A percentile compares a stretch with the other conserved stretches of the same genome.
Evolutionary conservation across 73 alveolate genomes (phyloP).

Genomic region (Symbiodinium natans): DNA sequence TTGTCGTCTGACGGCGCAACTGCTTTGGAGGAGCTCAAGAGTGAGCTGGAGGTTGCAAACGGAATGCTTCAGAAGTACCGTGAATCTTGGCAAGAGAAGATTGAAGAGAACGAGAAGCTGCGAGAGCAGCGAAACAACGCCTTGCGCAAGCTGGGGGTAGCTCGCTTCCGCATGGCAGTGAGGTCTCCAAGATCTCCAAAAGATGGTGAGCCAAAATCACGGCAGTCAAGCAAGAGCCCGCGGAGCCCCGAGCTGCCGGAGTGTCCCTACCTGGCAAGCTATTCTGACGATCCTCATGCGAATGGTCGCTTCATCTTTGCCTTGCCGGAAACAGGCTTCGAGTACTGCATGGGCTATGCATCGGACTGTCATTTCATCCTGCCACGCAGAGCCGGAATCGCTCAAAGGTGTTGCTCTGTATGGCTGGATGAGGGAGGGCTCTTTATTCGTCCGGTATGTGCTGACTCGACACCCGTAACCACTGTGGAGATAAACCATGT

Average conservation of each 20-base stretch:
- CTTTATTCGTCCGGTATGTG: constrained; percentile 6
- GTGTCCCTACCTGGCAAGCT: constrained; percentile 54
- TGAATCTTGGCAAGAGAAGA: constrained; percentile 63
- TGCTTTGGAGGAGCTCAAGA: constrained; percentile 15
- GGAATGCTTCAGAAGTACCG: constrained; percentile 79
- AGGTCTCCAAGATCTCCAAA: background rate
- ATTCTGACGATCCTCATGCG: background rate
- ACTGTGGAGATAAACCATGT: constrained; percentile 41
- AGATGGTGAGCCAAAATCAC: background rate
- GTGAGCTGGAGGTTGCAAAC: constrained; percentile 75
- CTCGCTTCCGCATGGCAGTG: constrained; percentile 30
- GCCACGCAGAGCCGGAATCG: constrained; percentile 19
- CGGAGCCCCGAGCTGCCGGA: background rate
- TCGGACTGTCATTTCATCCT: constrained; percentile 54
- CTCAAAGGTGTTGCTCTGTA: constrained; percentile 7
- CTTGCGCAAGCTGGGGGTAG: constrained; percentile 9
- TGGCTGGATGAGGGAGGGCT: constrained; percentile 58
- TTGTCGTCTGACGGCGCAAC: constrained; percentile 4
- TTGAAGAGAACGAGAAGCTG: constrained; percentile 55
- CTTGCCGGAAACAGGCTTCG: background rate
- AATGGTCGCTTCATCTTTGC: constrained; percentile 37
- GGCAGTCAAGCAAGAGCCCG: background rate
- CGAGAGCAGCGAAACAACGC: constrained; percentile 41
- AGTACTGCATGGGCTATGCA: constrained; percentile 20
- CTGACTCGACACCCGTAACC: background rate